phyloP scores from a whole-genome alignment of 2,329 filamentous ascomycete species.

The Niveomyces coronatus region DNA sequence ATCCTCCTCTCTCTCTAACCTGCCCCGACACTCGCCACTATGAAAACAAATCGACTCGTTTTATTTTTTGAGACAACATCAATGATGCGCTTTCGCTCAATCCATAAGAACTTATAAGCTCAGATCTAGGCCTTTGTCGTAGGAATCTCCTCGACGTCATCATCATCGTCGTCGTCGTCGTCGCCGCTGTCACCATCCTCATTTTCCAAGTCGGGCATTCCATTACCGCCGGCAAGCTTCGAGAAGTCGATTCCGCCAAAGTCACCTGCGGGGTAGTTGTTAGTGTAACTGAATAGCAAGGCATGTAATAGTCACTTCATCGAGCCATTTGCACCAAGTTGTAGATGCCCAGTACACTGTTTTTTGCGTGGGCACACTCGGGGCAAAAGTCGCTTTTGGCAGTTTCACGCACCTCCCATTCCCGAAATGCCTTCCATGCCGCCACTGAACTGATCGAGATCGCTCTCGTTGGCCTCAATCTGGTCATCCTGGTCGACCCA shows the following conservation, averaged over 20 bases:
- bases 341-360: neutral
- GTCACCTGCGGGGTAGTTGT: conserved; percentile 34
- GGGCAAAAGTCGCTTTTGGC: neutral
- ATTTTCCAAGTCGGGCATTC: conserved; percentile 29
- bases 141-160: conserved; percentile 42
- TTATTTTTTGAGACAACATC: conserved; percentile 4
- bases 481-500: conserved; percentile 99
- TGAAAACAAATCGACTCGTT: conserved; percentile 7
- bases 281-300: neutral
- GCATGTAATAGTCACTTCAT: neutral
- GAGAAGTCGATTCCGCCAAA: conserved; percentile 81
- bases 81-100: conserved; percentile 8
- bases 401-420: conserved; percentile 39
- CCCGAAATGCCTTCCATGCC: conserved; percentile 55
- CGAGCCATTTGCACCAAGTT: neutral
- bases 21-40: conserved; percentile 5
- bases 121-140: conserved; percentile 22
- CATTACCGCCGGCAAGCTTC: conserved; percentile 57
- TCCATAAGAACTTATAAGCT: conserved; percentile 4
- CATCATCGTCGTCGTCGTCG: conserved; percentile 59
- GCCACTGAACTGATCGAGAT: conserved; percentile 57
- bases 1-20: conserved; percentile 8
- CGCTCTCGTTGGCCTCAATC: conserved; percentile 77
- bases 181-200: conserved; percentile 43
- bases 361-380: conserved; percentile 13